These are phyloP conservation scores for Moesziomyces globuligerus DNA, from an alignment of 1,284 basidiomycete species.

Conservation along the genomic window DNA sequence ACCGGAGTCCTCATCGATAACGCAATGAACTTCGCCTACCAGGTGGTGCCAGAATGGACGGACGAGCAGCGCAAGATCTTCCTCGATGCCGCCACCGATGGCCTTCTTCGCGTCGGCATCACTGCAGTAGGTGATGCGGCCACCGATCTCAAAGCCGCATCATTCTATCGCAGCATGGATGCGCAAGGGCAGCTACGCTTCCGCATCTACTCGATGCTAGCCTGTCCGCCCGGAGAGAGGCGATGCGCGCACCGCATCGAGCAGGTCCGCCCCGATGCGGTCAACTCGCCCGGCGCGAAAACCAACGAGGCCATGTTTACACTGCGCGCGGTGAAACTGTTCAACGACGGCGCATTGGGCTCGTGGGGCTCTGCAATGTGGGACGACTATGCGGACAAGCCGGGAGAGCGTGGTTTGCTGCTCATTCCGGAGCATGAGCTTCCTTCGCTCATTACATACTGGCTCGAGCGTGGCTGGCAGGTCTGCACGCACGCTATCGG, in stretches of 20 bases:
- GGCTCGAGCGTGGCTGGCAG: constrained; percentile 51
- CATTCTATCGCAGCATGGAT: constrained; percentile 44
- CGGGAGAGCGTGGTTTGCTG: constrained; percentile 47
- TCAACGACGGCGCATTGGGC: constrained; percentile 85
- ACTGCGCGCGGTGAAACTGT: constrained; percentile 76
- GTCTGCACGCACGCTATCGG: constrained; percentile 80
- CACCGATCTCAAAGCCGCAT: constrained; percentile 32
- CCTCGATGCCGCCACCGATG: constrained; percentile 76
- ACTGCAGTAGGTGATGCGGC: constrained; percentile 58
- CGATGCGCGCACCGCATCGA: constrained; percentile 29
- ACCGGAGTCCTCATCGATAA: constrained; percentile 73
- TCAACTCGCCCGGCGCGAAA: not conserved
- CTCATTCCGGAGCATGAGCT: constrained; percentile 41
- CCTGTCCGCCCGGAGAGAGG: constrained; percentile 37
- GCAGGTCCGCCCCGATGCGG: constrained; percentile 5
- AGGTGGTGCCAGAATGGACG: constrained; percentile 54
- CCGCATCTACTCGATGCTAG: constrained; percentile 53
- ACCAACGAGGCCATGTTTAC: constrained; percentile 20
- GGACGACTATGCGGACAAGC: constrained; percentile 79
- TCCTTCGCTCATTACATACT: constrained; percentile 33
- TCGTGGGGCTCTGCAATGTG: constrained; percentile 89
- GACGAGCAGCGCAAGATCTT: constrained; percentile 72
- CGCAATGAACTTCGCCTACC: constrained; percentile 60
- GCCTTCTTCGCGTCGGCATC: constrained; percentile 77
- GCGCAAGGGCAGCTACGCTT: constrained; percentile 31